Evolutionary conservation across 805 yeast genomes (phyloP), one percentile per base, ranked within the genome.

Genomic region (Metschnikowia shivogae): DNA sequence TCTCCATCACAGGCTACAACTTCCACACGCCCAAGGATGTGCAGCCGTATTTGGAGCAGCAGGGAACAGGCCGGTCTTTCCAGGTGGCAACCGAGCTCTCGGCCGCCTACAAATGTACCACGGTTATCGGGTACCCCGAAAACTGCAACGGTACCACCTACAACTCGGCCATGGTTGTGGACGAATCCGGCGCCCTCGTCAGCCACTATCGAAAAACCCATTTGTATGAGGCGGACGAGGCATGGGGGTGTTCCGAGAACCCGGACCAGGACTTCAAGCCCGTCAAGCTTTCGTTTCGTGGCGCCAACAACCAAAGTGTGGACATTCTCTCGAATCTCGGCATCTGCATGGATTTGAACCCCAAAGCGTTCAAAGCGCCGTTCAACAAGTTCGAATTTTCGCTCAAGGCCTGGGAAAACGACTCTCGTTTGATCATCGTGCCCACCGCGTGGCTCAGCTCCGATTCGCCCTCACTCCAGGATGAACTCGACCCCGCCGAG

Each of bases 341-440:
- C 0, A 89, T 90, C 5, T 90, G 98, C 61, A 90, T 90, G 97
- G 98, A 90, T 65, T 63, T 90, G 49, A 89, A 87, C 60, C 96
- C 97, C 0, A 85, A 86, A 61, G 74, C 86, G 59, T 90, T 90
- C 61, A 70, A 77, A 50, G 89, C 96, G 1, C 89, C 95, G 1
- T 89, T 88, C 64, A 70, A 74, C 31, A 73, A 70, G 22, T 88
- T 77, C 59, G 97, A 90, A 62, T 87, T 86, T 62, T 74, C 90
- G 0, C 60, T 64, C 26, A 70, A 72, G 42, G 80, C 86, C 47
- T 58, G 67, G 17, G 54, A 63, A 0, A 72, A 80, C 36, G 56
- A 68, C 9, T 77, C 79, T 0, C 72, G 77, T 29, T 63, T 90
- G 45, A 70, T 87, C 0, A 58, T 90, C 11, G 79, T 85, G 48